Evolutionary conservation across 352 stramenopile species (phyloP).

Genomic region (Globisporangium megalacanthum): DNA sequence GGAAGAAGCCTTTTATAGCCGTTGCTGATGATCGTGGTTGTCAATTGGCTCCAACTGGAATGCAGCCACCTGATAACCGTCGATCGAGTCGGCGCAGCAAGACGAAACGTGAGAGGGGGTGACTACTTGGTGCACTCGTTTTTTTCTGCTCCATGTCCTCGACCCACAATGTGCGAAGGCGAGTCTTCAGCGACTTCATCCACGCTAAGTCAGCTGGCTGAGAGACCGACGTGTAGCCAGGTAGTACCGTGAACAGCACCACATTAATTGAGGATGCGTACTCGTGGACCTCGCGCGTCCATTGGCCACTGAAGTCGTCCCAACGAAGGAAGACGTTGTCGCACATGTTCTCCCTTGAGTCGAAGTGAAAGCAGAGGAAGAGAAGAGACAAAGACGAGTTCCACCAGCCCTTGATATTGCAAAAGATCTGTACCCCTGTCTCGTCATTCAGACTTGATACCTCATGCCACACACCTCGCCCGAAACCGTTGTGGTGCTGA

Average conservation of each 20-base stretch:
- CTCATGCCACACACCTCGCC: constrained; percentile 13
- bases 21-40: too few species aligned
- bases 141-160: too few species aligned
- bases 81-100: too few species aligned
- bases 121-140: too few species aligned
- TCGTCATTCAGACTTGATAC: constrained; percentile 10
- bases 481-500: constrained; percentile 20
- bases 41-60: too few species aligned
- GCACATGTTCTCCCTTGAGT: neutral
- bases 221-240: constrained; percentile 13
- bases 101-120: too few species aligned
- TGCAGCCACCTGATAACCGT: too few species aligned
- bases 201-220: constrained; percentile 10
- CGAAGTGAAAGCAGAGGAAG: neutral
- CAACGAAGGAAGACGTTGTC: neutral
- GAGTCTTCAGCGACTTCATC: too few species aligned
- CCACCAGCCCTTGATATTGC: constrained; percentile 20
- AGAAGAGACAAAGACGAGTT: neutral
- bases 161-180: too few species aligned
- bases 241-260: constrained; percentile 10
- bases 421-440: constrained; percentile 12
- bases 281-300: neutral
- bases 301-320: neutral
- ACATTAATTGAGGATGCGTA: neutral
- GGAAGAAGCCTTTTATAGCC: too few species aligned